Evolutionary conservation across 768 basidiomycete species (phyloP).

Genomic region (Lactarius psammicola): DNA sequence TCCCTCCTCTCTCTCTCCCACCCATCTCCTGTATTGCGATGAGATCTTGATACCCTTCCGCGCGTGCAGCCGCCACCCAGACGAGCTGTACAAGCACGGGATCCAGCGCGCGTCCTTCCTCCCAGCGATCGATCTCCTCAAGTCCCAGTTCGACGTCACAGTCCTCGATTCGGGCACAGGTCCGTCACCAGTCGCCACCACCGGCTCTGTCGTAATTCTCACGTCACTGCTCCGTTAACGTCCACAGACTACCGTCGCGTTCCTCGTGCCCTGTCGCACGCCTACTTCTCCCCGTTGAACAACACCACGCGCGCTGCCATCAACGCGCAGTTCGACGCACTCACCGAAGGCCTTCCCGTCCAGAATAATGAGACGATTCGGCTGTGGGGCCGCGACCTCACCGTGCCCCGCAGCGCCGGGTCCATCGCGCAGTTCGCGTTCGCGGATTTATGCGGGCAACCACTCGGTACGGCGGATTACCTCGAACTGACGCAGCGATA

Average conservation of each 20-base stretch:
- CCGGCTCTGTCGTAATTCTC: not conserved
- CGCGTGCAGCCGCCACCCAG: constrained; percentile 83
- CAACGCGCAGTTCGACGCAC: constrained; percentile 76
- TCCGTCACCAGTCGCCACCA: constrained; percentile 34
- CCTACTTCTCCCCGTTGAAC: constrained; percentile 84
- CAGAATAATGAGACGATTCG: constrained; percentile 60
- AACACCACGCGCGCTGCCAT: constrained; percentile 66
- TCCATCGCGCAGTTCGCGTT: constrained; percentile 86
- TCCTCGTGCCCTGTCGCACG: constrained; percentile 88
- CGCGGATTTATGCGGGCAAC: constrained; percentile 79
- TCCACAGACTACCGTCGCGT: constrained; percentile 89
- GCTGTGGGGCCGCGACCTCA: constrained; percentile 86
- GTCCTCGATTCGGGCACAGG: constrained; percentile 96
- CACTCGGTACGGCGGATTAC: constrained; percentile 94
- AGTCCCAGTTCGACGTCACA: constrained; percentile 79
- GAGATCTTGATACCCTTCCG: not conserved
- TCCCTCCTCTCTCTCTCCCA: too few relatives aligned
- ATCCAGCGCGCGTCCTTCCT: constrained; percentile 94
- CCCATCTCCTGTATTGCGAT: not conserved
- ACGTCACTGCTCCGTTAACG: not conserved
- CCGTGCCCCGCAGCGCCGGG: constrained; percentile 75
- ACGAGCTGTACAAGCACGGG: constrained; percentile 97
- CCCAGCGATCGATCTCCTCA: constrained; percentile 92
- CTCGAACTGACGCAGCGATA: constrained; percentile 89
- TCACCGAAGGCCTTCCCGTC: constrained; percentile 59